phyloP scores from a whole-genome alignment of 441 rosid genomes.

The Populus hybrid region DNA sequence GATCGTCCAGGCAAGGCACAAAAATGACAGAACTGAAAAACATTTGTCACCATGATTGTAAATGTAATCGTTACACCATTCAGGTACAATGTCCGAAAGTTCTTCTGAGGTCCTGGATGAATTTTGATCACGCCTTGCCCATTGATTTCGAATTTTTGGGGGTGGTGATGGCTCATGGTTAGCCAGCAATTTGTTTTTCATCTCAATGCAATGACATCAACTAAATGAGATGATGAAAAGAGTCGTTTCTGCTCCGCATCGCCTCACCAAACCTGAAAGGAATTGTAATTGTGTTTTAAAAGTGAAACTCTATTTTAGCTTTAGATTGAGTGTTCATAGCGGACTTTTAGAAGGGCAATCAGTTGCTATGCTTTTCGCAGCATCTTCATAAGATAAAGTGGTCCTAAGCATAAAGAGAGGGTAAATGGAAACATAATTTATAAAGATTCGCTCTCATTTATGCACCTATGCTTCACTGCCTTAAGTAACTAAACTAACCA shows the following conservation, averaged over 20 bases:
- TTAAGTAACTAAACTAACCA: no score
- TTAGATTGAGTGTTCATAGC: neutral
- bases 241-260: neutral
- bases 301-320: neutral
- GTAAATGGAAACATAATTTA: no score
- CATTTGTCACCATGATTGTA: neutral
- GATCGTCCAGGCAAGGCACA: neutral
- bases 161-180: neutral
- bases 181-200: neutral
- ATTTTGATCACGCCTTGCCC: slow-evolving; percentile 1
- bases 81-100: neutral
- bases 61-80: neutral
- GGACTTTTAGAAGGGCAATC: neutral
- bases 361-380: neutral
- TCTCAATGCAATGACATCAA: neutral
- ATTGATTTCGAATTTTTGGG: neutral
- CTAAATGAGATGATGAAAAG: neutral
- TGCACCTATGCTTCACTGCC: no score
- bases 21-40: neutral
- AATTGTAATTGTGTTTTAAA: neutral
- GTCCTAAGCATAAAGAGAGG: neutral
- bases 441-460: no score
- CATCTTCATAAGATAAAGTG: neutral
- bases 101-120: neutral
- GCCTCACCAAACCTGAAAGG: neutral